Evolutionary conservation across 139 green algal genomes (phyloP).

Genomic region (Coccomyxa sp.): DNA sequence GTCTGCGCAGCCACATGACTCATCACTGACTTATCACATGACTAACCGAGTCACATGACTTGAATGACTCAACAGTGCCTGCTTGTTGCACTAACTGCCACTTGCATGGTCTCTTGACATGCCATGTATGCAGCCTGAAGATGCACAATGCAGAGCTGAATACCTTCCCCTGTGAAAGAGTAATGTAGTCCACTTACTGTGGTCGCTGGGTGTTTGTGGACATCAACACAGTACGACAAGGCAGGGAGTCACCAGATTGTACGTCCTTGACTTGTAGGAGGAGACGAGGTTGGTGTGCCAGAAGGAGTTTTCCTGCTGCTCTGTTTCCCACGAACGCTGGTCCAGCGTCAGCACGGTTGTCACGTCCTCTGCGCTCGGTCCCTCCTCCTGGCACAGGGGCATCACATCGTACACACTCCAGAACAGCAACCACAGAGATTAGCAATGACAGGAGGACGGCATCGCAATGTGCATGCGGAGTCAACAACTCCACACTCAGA

Average conservation of each 20-base stretch:
- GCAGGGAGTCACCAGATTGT: too few species aligned
- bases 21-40: not conserved
- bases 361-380: conserved; percentile 55
- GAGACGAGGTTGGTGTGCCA: conserved; percentile 56
- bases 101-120: not conserved
- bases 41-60: not conserved
- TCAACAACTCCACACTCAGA: not conserved
- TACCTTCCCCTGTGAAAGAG: not conserved
- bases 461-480: not conserved
- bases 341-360: conserved; percentile 63
- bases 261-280: too few species aligned
- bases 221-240: too few species aligned
- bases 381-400: conserved; percentile 30
- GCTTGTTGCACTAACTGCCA: too few species aligned
- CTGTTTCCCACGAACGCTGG: conserved; percentile 49
- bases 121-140: not conserved
- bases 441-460: not conserved
- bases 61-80: too few species aligned
- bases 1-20: not conserved
- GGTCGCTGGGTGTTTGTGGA: too few species aligned
- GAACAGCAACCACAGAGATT: not conserved
- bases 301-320: conserved; percentile 65
- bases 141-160: too few species aligned
- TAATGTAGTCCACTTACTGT: too few species aligned
- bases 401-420: not conserved